Conservation (phyloP, 2,329 filamentous ascomycete genomes). For the Trichoderma lentiforme region DNA sequence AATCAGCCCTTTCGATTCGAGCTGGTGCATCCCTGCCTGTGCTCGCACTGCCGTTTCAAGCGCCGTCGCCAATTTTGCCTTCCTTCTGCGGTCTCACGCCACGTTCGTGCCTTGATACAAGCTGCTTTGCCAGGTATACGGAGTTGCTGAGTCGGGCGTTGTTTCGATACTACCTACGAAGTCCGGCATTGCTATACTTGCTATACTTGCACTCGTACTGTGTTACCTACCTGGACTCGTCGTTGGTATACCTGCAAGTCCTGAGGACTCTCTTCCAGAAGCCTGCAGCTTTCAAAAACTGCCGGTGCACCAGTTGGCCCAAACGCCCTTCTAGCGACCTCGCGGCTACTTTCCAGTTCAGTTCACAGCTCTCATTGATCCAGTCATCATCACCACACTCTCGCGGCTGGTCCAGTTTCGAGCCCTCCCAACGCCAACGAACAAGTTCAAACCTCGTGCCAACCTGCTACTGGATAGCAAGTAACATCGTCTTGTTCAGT, state of each 20-base stretch:
- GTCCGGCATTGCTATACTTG: background rate
- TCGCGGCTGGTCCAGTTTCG: background rate
- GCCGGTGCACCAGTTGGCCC: slow-evolving; percentile 10
- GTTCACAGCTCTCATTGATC: background rate
- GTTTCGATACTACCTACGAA: background rate
- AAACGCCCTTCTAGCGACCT: slow-evolving; percentile 3
- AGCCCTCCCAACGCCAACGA: background rate
- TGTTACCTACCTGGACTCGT: background rate
- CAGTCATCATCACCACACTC: background rate
- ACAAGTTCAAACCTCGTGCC: background rate
- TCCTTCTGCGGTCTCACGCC: slow-evolving; percentile 9
- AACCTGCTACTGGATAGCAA: slow-evolving; percentile 15
- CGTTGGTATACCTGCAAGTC: background rate
- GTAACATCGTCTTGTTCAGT: background rate
- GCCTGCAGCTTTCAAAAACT: slow-evolving; percentile 8
- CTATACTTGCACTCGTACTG: background rate
- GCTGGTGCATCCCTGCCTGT: slow-evolving; percentile 17
- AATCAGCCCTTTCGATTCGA: slow-evolving; percentile 17
- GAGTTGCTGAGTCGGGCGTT: background rate
- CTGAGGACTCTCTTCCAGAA: background rate
- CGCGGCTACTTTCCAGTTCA: background rate
- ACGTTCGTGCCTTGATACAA: background rate
- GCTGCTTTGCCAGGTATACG: background rate
- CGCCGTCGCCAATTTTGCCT: slow-evolving; percentile 14
- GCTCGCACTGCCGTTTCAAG: slow-evolving; percentile 21